phyloP scores from a whole-genome alignment of 1,284 basidiomycete genomes.

The Trametes versicolor region DNA sequence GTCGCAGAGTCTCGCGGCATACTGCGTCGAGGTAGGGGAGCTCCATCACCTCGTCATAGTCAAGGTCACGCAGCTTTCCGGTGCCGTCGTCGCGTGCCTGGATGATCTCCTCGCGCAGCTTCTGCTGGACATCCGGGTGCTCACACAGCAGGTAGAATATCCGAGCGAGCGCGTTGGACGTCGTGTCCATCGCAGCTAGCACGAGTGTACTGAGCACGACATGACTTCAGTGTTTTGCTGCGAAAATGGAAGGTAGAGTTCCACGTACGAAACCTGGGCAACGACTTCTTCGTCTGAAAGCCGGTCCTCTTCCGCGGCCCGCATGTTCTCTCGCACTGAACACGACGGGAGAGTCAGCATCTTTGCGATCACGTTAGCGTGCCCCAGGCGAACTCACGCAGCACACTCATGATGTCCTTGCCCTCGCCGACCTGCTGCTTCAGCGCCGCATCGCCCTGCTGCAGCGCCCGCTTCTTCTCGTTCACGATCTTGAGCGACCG shows the following conservation, averaged over 20 bases:
- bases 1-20: constrained; percentile 32
- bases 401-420: constrained; percentile 43
- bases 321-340: constrained; percentile 37
- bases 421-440: constrained; percentile 39
- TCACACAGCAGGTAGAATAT: constrained; percentile 25
- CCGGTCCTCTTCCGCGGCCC: constrained; percentile 32
- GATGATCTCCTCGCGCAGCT: constrained; percentile 27
- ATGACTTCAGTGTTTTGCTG: background rate
- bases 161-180: constrained; percentile 32
- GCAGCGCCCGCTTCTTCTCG: constrained; percentile 38
- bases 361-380: too few relatives aligned
- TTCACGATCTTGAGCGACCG: constrained; percentile 32
- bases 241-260: background rate
- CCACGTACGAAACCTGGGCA: constrained; percentile 38
- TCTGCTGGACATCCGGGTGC: constrained; percentile 24
- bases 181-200: constrained; percentile 31
- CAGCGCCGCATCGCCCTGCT: constrained; percentile 39
- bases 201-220: constrained; percentile 20
- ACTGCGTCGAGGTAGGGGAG: constrained; percentile 35
- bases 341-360: background rate
- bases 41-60: constrained; percentile 29
- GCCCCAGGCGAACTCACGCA: constrained; percentile 31
- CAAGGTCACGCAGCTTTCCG: constrained; percentile 18
- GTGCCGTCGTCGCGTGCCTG: constrained; percentile 21
- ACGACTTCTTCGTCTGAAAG: constrained; percentile 39